A percentile compares a stretch with the other conserved stretches of the same genome.
Evolutionary conservation across 768 basidiomycete species (phyloP).

Genomic region (Pleurotus platypus): DNA sequence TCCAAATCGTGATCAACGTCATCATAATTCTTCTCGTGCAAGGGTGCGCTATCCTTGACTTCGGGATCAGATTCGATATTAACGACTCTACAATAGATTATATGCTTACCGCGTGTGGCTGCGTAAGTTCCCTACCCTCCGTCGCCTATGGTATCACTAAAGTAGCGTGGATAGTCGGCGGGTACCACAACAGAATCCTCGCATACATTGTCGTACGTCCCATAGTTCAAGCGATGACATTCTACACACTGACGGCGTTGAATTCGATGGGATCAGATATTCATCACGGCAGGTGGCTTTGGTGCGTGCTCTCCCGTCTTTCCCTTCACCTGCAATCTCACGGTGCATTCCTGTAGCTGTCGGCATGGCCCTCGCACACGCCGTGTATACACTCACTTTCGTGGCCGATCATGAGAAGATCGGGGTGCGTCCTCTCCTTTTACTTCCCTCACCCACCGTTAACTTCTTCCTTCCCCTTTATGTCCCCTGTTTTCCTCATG

Average conservation of each 20-base stretch:
- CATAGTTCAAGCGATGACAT: too few species aligned
- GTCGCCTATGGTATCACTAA: neutral
- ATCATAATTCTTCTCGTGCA: conserved; percentile 23
- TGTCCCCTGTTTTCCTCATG: neutral
- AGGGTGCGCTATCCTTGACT: conserved; percentile 12
- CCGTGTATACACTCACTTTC: neutral
- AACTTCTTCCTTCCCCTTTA: too few species aligned
- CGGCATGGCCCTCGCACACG: neutral
- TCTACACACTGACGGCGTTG: too few species aligned
- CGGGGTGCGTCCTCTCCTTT: neutral
- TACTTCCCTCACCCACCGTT: too few species aligned
- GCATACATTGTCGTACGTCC: neutral
- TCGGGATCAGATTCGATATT: too few species aligned
- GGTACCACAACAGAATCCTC: neutral
- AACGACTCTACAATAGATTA: neutral
- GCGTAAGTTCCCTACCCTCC: neutral
- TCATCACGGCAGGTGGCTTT: neutral
- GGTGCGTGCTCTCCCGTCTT: neutral
- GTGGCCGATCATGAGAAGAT: neutral
- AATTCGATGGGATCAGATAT: neutral
- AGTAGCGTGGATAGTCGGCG: neutral
- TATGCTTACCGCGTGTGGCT: conserved; percentile 6
- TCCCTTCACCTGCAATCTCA: neutral
- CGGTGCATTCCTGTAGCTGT: neutral
- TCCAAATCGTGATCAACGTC: conserved; percentile 24